Base-by-base conservation (phyloP, 225 moss, liverwort and hornwort genomes). In the Polytrichum formosum region DNA sequence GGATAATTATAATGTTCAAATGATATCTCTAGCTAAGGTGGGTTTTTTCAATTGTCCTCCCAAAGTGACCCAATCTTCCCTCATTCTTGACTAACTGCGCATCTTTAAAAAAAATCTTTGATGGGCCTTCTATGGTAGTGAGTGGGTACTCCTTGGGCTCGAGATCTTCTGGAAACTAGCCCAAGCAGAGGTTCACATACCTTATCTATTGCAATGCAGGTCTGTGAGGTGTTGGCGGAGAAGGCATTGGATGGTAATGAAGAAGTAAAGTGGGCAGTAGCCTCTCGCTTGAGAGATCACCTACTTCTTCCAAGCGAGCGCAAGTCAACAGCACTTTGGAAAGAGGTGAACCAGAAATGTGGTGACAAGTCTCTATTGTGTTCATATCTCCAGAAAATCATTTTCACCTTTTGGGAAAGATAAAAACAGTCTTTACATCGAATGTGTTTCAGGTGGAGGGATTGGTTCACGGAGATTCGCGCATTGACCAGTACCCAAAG, bases 401-500 rank as follows among this genome's bases (percentile, higher is more conserved):
- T 46, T 10, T 10, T 16, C 46, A 46, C 16, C 3, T 46, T 46
- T 46, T 46, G 13, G 46, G 46, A 46, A 46, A 46, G 46, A 16
- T 46, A 46, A 37, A 7, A 46, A 13, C 37, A 46, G 13, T 46
- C 13, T 26, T n/a, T 74, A 73, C 79, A 6, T 53, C 74, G n/a
- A 20, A 66, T 53, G n/a, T 80, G 26, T 82, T 46, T 68, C 81
- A 98, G 97, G 92, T 98, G 64, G 97, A 94, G 80, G 76, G 77
- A 56, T 74, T 94, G 75, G 92, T 94, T 28, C 88, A 83, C 73
- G 94, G 92, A 82, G 98, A 98, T 72, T 98, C 98, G 33, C 94
- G 98, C 61, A 98, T 98, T 67, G 98, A 98, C 73, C 94, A 92
- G 78, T 98, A 94, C 70, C 98, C 90, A 72, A 98, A 82, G 88